Evolutionary conservation across 805 yeast genomes (phyloP).

Genomic region (Metschnikowia peoriensis): DNA sequence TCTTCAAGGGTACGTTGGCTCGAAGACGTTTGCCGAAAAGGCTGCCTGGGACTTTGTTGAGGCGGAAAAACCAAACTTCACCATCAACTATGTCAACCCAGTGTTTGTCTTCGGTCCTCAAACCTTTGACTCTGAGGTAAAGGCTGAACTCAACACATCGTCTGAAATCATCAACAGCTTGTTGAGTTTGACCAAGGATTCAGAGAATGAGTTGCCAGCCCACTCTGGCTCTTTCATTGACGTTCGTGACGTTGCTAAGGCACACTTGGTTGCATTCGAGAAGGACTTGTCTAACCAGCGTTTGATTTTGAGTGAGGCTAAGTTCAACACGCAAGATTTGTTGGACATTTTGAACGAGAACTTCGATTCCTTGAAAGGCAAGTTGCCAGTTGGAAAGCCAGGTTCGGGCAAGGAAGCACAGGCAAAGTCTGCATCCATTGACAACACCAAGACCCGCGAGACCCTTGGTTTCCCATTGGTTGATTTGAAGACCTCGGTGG

Average conservation of each 20-base stretch:
- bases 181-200: conserved; percentile 25
- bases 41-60: conserved; percentile 31
- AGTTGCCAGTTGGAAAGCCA: conserved; percentile 45
- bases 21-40: conserved; percentile 34
- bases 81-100: conserved; percentile 32
- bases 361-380: conserved; percentile 35
- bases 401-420: conserved; percentile 26
- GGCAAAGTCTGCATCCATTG: conserved; percentile 23
- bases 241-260: conserved; percentile 24
- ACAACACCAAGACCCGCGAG: conserved; percentile 34
- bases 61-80: conserved; percentile 34
- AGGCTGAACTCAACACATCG: conserved; percentile 33
- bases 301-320: conserved; percentile 25
- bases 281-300: conserved; percentile 25
- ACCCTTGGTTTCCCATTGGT: conserved; percentile 40
- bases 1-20: conserved; percentile 38
- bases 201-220: conserved; percentile 19
- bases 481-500: conserved; percentile 37
- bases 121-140: conserved; percentile 26
- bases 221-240: conserved; percentile 21
- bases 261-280: conserved; percentile 19
- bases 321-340: conserved; percentile 29
- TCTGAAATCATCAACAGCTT: conserved; percentile 41
- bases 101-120: conserved; percentile 28
- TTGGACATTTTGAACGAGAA: conserved; percentile 39